These are phyloP conservation scores for Acacia pycnantha DNA, from an alignment of 331 rosid genomes.

Conservation along the genomic window DNA sequence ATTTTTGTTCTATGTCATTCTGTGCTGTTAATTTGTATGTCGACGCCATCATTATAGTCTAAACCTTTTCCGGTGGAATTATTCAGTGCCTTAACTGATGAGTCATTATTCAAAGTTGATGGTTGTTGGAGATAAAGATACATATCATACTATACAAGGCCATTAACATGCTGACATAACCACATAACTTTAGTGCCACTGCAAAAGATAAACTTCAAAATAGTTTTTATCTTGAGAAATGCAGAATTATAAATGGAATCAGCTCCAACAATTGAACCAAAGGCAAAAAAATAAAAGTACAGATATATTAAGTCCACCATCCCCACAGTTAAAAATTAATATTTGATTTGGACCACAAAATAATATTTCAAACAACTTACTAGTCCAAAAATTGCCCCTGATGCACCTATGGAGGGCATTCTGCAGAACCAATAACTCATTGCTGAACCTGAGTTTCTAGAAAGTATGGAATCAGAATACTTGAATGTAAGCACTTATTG, in stretches of 20 bases:
- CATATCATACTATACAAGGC: background rate
- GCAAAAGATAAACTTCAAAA: slow-evolving; percentile 2
- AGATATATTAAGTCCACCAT: background rate
- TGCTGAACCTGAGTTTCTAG: slow-evolving; percentile 84
- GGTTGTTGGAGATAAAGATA: background rate
- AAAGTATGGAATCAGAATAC: slow-evolving; percentile 53
- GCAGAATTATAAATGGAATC: background rate
- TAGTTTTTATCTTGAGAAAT: background rate
- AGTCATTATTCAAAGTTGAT: background rate
- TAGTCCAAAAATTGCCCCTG: slow-evolving; percentile 92
- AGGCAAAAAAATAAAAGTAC: background rate
- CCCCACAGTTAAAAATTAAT: background rate
- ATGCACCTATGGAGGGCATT: slow-evolving; percentile 89
- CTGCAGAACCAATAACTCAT: slow-evolving; percentile 78
- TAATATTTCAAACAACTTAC: slow-evolving; percentile 46
- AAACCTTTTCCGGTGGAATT: background rate
- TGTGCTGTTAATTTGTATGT: background rate
- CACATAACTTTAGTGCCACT: slow-evolving; percentile 12
- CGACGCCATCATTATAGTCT: background rate
- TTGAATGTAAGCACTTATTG: slow-evolving; percentile 38
- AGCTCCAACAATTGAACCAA: background rate
- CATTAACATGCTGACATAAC: slow-evolving; percentile 1
- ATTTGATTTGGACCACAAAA: background rate
- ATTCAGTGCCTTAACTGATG: background rate
- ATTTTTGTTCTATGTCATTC: background rate